Evolutionary conservation across 768 basidiomycete genomes (phyloP), one percentile per base, ranked within the genome.

Genomic region (Mrakia frigida): DNA sequence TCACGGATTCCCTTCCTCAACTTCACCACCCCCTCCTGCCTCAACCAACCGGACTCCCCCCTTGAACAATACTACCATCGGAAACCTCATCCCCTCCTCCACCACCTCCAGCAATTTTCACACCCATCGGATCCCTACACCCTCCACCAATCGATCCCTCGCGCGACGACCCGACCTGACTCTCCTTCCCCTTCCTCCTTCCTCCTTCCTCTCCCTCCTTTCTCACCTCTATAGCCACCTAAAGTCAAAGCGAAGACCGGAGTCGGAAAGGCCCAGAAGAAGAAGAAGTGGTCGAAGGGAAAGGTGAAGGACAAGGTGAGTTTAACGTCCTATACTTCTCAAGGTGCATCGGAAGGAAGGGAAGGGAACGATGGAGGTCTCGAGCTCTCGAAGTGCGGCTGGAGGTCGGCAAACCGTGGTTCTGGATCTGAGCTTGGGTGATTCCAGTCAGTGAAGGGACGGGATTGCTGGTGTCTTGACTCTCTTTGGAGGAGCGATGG

Each of bases 281-380:
- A 98, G 89, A 98, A 98, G 93, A 98, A 98, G 89, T 98, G 95
- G 95, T 97, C 93, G 81, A 98, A 98, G 89, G 97, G 97, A 84
- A 98, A 98, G 87, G 97, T 99, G 85, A 99, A 99, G 91, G 97
- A 99, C 87, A 99, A 98, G 90, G 73, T 72, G 23, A 28, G 71
- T 72, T 23, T n/a, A n/a, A n/a, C n/a, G n/a, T n/a, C n/a, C 46
- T 33, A 14, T 18, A 28, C 7, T 31, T 56, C 56, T 56, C 43
- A 9, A 9, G 18, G 18, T 18, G 7, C 43, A 18, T n/a, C 7
- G n/a, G 46, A 18, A 56, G 10, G 56, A 28, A 28, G 56, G n/a
- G n/a, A 25, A 56, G 56, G 56, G 56, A 10, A 56, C 25, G n/a
- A 25, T 13, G 56, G 13, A 14, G 28, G 56, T 11, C 1, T 25